Conservation (phyloP, 176 grass and related monocot species). For the Oryza brachyantha region DNA sequence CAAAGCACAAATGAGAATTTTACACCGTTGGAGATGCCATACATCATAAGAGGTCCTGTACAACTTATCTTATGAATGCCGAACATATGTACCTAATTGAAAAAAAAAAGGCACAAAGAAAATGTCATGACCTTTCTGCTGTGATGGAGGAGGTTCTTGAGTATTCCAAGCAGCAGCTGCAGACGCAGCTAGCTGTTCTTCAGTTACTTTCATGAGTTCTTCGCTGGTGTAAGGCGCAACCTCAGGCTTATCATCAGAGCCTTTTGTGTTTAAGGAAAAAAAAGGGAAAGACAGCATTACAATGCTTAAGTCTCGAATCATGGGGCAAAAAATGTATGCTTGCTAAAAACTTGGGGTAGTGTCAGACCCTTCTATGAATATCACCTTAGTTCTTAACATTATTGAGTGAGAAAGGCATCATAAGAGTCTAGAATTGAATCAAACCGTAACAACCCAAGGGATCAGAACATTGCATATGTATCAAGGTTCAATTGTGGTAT, state of each 20-base stretch:
- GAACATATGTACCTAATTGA: background rate
- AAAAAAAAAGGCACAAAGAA: constrained; percentile 13
- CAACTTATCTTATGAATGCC: background rate
- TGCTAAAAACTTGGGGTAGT: background rate
- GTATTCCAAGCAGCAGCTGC: constrained; percentile 40
- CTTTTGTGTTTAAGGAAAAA: background rate
- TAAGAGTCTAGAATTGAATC: background rate
- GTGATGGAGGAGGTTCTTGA: constrained; percentile 13
- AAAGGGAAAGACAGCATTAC: background rate
- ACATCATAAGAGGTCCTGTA: background rate
- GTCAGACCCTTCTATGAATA: background rate
- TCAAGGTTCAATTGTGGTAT: background rate
- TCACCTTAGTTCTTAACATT: background rate
- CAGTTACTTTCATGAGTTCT: constrained; percentile 84
- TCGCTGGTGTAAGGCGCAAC: constrained; percentile 57
- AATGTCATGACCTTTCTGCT: constrained; percentile 50
- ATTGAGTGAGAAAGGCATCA: background rate
- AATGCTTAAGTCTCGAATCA: background rate
- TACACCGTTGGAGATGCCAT: background rate
- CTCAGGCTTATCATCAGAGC: constrained; percentile 65
- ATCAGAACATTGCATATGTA: background rate
- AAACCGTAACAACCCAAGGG: constrained; percentile 1
- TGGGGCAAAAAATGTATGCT: background rate
- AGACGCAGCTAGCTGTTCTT: constrained; percentile 70
- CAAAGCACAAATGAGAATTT: background rate